Evolutionary conservation across 495 filamentous ascomycete genomes (phyloP).

Genomic region (Podospora appendiculata): DNA sequence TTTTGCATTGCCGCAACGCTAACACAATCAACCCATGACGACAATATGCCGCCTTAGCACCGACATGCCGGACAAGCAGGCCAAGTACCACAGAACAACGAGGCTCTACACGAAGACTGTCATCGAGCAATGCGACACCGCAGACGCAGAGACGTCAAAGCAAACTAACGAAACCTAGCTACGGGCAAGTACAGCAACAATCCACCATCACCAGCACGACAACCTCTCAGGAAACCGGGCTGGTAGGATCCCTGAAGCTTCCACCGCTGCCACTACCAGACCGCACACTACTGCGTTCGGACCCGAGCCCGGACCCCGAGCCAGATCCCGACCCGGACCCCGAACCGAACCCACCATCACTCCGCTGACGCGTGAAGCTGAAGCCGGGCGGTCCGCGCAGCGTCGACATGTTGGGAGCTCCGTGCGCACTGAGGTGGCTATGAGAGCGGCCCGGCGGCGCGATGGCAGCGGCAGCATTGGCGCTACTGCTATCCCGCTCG

Average conservation of each 20-base stretch:
- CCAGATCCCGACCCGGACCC: conserved; percentile 17
- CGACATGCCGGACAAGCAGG: too few species aligned
- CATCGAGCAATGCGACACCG: too few species aligned
- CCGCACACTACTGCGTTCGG: conserved; percentile 28
- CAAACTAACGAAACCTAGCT: too few species aligned
- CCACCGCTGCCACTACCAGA: conserved; percentile 28
- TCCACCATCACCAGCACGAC: too few species aligned
- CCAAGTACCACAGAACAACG: too few species aligned
- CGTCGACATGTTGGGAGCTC: conserved; percentile 4
- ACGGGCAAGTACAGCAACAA: too few species aligned
- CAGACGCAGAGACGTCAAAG: too few species aligned
- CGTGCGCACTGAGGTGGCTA: background rate
- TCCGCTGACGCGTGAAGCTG: conserved; percentile 11
- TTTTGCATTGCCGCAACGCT: too few species aligned
- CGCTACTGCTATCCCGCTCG: conserved; percentile 6
- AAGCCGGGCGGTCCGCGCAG: conserved; percentile 26
- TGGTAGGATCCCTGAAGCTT: conserved; percentile 19
- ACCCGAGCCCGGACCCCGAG: conserved; percentile 18
- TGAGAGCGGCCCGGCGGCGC: conserved; percentile 1
- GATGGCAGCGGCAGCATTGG: background rate
- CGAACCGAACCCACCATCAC: conserved; percentile 5
- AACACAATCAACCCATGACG: too few species aligned
- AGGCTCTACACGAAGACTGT: too few species aligned
- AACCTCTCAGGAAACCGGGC: conserved; percentile 8
- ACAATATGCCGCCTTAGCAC: too few species aligned